Percentiles rank a stretch among this genome's conserved stretches.
Evolutionary conservation across 2,329 filamentous ascomycete genomes (phyloP).

Genomic region (Trichoderma sp.): DNA sequence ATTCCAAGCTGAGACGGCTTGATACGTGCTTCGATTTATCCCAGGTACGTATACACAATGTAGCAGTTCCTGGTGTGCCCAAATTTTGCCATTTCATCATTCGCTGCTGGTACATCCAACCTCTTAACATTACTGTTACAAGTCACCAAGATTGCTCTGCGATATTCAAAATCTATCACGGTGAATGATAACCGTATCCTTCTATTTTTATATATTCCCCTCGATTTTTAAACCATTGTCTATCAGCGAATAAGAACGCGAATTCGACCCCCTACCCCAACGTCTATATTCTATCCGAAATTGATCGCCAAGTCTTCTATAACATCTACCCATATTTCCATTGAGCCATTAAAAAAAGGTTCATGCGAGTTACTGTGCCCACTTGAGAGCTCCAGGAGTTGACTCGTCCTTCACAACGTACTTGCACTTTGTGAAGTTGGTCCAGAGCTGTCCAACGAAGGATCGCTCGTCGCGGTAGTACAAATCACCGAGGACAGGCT

Average conservation of each 20-base stretch:
- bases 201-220: neutral
- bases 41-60: neutral
- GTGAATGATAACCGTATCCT: neutral
- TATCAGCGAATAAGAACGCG: conserved; percentile 1
- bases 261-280: neutral
- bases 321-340: neutral
- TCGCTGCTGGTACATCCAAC: neutral
- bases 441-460: conserved; percentile 21
- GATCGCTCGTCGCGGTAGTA: conserved; percentile 23
- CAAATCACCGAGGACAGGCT: conserved; percentile 23
- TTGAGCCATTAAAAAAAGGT: neutral
- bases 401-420: conserved; percentile 23
- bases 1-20: neutral
- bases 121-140: neutral
- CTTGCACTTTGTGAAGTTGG: conserved; percentile 26
- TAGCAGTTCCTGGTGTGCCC: neutral
- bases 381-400: conserved; percentile 25
- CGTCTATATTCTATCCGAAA: conserved; percentile 1
- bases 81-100: neutral
- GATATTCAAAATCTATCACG: conserved; percentile 8
- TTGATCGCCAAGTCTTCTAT: conserved; percentile 8
- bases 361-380: conserved; percentile 13
- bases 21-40: no score
- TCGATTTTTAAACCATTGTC: neutral
- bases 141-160: neutral